Evolutionary conservation across 139 green algal genomes (phyloP).

Genomic region (Coelastrella sp.): DNA sequence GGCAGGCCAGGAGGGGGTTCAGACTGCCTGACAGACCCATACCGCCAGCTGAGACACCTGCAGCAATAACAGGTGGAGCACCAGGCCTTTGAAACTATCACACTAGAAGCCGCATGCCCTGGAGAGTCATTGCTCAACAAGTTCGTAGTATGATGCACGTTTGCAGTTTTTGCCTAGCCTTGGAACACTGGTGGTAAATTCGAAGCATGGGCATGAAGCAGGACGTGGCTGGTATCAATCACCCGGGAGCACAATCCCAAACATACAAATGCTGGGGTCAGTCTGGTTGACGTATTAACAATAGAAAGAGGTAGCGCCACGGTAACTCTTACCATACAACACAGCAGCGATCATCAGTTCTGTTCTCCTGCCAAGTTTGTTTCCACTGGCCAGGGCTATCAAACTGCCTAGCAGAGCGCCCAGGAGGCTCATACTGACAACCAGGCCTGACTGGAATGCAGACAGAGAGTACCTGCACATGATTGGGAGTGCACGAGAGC

Average conservation of each 20-base stretch:
- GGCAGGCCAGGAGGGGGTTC: constrained; percentile 67
- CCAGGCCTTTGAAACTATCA: neutral
- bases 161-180: too few relatives aligned
- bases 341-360: constrained; percentile 85
- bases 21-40: constrained; percentile 59
- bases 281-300: too few relatives aligned
- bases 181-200: too few relatives aligned
- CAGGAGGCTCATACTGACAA: constrained; percentile 83
- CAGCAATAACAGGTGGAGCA: neutral
- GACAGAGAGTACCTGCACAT: constrained; percentile 61
- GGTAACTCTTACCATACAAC: constrained; percentile 70
- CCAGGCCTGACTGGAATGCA: constrained; percentile 71
- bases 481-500: neutral
- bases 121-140: too few relatives aligned
- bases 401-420: constrained; percentile 86
- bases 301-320: too few relatives aligned
- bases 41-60: constrained; percentile 57
- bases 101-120: neutral
- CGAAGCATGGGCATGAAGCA: too few relatives aligned
- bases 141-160: too few relatives aligned
- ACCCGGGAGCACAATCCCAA: too few relatives aligned
- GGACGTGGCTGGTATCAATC: too few relatives aligned
- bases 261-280: too few relatives aligned
- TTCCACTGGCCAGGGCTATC: constrained; percentile 76
- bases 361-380: constrained; percentile 79